Evolutionary conservation across 108 stramenopile species (phyloP).

Genomic region (Chaetoceros muelleri): DNA sequence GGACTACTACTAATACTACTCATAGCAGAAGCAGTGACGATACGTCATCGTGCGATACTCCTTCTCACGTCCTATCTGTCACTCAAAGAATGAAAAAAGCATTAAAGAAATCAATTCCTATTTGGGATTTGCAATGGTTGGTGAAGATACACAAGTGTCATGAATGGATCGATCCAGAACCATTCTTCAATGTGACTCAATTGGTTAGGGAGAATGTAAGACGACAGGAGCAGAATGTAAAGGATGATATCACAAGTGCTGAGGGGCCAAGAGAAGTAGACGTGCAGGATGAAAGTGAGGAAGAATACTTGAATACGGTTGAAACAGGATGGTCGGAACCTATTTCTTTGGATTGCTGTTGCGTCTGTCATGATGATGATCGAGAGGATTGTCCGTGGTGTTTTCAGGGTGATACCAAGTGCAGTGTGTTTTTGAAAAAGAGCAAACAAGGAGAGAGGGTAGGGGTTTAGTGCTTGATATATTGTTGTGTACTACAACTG

Average conservation of each 20-base stretch:
- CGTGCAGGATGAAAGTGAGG: not conserved
- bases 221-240: not conserved
- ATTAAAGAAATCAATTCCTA: constrained; percentile 43
- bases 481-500: too few species aligned
- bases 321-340: constrained; percentile 24
- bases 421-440: not conserved
- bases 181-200: constrained; percentile 10
- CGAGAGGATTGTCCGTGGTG: constrained; percentile 54
- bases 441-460: too few species aligned
- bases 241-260: too few species aligned
- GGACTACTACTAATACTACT: too few species aligned
- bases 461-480: too few species aligned
- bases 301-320: constrained; percentile 4
- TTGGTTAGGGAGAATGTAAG: not conserved
- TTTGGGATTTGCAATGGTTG: constrained; percentile 50
- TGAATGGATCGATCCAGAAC: constrained; percentile 6
- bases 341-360: constrained; percentile 56
- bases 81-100: constrained; percentile 80
- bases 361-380: constrained; percentile 56
- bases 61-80: constrained; percentile 23
- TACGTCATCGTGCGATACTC: too few species aligned
- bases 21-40: too few species aligned
- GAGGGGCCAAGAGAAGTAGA: not conserved
- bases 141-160: constrained; percentile 14
- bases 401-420: constrained; percentile 1